A percentile compares a stretch with the other conserved stretches of the same genome.
Evolutionary conservation across 768 basidiomycete species (phyloP).

Genomic region (Boletus subparvulus): DNA sequence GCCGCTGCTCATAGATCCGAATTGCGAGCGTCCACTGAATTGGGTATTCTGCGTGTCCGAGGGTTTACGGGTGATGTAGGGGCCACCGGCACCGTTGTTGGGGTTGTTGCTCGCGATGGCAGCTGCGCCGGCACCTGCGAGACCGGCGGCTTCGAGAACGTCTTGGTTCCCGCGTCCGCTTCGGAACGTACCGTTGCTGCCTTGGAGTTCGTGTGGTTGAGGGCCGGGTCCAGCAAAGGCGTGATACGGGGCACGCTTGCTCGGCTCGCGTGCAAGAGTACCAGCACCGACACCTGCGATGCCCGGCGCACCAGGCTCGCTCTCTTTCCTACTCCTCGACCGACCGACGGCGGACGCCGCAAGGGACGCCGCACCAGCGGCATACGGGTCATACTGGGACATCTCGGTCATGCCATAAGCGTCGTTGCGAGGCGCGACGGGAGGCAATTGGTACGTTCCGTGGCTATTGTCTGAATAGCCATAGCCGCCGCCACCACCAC

Average conservation of each 20-base stretch:
- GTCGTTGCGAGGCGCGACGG: slow-evolving; percentile 41
- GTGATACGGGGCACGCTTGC: slow-evolving; percentile 36
- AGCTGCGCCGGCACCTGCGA: slow-evolving; percentile 13
- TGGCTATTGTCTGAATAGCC: slow-evolving; percentile 53
- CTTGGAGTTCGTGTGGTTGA: slow-evolving; percentile 18
- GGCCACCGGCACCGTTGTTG: neutral
- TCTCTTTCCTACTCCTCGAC: slow-evolving; percentile 29
- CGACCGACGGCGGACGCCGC: slow-evolving; percentile 24
- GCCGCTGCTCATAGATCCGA: slow-evolving; percentile 19
- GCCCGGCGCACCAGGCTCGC: slow-evolving; percentile 38
- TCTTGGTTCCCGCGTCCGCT: slow-evolving; percentile 27
- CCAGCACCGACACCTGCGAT: slow-evolving; percentile 38
- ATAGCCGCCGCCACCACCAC: slow-evolving; percentile 28
- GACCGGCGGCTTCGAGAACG: slow-evolving; percentile 29
- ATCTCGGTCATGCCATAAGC: slow-evolving; percentile 54
- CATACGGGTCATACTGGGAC: slow-evolving; percentile 39
- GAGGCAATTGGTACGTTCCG: slow-evolving; percentile 54
- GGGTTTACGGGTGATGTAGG: slow-evolving; percentile 23
- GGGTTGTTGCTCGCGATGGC: neutral
- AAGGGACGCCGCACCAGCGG: slow-evolving; percentile 20
- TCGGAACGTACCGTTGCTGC: slow-evolving; percentile 14
- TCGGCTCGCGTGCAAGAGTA: slow-evolving; percentile 30
- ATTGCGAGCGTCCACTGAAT: slow-evolving; percentile 19
- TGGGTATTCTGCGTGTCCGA: slow-evolving; percentile 32
- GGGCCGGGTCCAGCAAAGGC: slow-evolving; percentile 38